Evolutionary conservation across 164 flowering plant genomes (phyloP).

Genomic region (Liquidambar formosana): DNA sequence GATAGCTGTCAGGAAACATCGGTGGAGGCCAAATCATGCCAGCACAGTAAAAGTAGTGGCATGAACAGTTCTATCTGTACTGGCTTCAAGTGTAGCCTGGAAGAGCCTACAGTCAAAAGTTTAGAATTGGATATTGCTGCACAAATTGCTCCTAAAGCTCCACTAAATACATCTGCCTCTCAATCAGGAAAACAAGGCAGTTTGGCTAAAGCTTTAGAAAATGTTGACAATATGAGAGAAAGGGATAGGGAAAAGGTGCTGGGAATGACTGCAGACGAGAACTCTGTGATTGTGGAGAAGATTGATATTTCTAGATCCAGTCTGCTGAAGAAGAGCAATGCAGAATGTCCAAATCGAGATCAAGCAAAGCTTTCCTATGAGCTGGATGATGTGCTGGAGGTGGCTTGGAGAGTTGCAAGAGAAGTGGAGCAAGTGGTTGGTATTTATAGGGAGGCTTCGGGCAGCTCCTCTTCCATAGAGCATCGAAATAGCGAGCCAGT

Average conservation of each 20-base stretch:
- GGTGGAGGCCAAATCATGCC: slow-evolving; percentile 3
- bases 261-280: background rate
- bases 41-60: background rate
- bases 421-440: slow-evolving; percentile 7
- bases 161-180: background rate
- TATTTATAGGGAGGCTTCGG: slow-evolving; percentile 9
- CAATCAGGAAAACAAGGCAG: background rate
- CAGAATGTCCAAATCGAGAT: background rate
- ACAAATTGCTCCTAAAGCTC: background rate
- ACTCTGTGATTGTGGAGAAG: background rate
- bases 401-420: slow-evolving; percentile 14
- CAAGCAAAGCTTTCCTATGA: background rate
- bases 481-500: background rate
- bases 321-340: slow-evolving; percentile 4
- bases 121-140: background rate
- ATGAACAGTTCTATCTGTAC: slow-evolving; percentile 3
- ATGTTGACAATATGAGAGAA: background rate
- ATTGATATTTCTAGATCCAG: background rate
- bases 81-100: background rate
- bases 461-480: slow-evolving; percentile 8
- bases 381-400: slow-evolving; percentile 5
- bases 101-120: slow-evolving; percentile 11
- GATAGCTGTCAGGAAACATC: slow-evolving; percentile 20
- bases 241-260: slow-evolving; percentile 5
- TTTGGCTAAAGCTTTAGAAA: background rate